These are phyloP conservation scores for Teunomyces kruisii DNA, from an alignment of 805 yeast species.

Conservation along the genomic window DNA sequence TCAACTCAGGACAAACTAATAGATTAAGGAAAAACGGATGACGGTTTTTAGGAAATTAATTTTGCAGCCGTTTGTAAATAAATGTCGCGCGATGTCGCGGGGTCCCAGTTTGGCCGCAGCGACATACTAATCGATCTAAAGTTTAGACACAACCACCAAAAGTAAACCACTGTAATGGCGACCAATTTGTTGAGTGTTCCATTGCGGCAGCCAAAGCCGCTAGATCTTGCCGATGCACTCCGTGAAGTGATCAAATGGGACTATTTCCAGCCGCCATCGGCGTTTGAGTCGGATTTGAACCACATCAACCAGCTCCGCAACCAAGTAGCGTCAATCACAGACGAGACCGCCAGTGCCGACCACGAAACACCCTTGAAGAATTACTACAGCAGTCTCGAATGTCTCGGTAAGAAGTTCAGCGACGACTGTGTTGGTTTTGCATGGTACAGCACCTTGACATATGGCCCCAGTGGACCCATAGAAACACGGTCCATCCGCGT, in stretches of 20 bases:
- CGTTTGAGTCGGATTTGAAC: constrained; percentile 36
- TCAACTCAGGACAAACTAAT: not conserved
- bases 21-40: too few relatives aligned
- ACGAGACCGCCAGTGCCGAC: constrained; percentile 27
- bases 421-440: constrained; percentile 57
- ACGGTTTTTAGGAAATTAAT: too few relatives aligned
- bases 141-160: not conserved
- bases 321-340: constrained; percentile 34
- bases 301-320: constrained; percentile 46
- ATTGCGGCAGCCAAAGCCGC: constrained; percentile 43
- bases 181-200: constrained; percentile 52
- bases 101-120: not conserved
- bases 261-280: constrained; percentile 37
- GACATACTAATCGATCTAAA: too few relatives aligned
- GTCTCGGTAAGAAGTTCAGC: constrained; percentile 59
- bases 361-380: constrained; percentile 37
- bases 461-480: constrained; percentile 49
- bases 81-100: not conserved
- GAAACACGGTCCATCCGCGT: constrained; percentile 48
- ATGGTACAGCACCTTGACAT: constrained; percentile 74
- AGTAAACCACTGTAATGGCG: constrained; percentile 9
- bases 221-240: constrained; percentile 41
- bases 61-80: not conserved
- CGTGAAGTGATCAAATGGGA: constrained; percentile 48
- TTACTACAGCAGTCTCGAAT: constrained; percentile 48